Conservation (phyloP, 352 stramenopile species). For the Globisporangium splendens region DNA sequence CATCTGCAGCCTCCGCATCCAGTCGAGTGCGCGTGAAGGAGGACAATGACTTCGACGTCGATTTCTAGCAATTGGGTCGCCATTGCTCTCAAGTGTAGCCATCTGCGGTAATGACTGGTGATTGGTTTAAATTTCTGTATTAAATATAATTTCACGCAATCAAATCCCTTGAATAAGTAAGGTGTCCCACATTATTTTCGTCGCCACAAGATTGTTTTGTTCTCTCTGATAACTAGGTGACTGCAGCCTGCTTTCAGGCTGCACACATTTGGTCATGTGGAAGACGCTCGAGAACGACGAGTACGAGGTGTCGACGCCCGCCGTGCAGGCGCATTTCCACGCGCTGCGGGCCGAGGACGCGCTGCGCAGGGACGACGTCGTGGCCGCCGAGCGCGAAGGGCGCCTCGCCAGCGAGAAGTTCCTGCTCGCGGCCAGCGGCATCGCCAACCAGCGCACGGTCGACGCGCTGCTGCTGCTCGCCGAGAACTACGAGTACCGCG, state of each 20-base stretch:
- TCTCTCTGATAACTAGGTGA: conserved; percentile 7
- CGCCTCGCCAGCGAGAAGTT: conserved; percentile 71
- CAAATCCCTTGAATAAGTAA: background rate
- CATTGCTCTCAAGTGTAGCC: too few relatives aligned
- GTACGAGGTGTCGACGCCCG: conserved; percentile 64
- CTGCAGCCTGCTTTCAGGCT: too few relatives aligned
- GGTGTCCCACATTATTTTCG: conserved; percentile 1
- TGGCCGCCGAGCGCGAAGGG: conserved; percentile 57
- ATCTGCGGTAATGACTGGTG: too few relatives aligned
- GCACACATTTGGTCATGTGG: conserved; percentile 39
- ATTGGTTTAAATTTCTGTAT: too few relatives aligned
- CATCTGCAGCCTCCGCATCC: background rate
- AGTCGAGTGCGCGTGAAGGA: conserved; percentile 16
- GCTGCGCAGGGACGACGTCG: conserved; percentile 48
- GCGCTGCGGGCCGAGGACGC: conserved; percentile 65
- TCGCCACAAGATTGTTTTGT: background rate
- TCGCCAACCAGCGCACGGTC: conserved; percentile 64
- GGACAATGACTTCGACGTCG: conserved; percentile 58
- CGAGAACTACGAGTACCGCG: conserved; percentile 76
- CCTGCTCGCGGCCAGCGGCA: conserved; percentile 46
- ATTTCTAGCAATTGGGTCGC: conserved; percentile 32
- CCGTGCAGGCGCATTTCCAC: conserved; percentile 82
- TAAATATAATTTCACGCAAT: too few relatives aligned
- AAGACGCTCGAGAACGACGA: conserved; percentile 64
- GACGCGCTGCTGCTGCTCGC: conserved; percentile 67